A percentile compares a stretch with the other conserved stretches of the same genome.
phyloP scores from a whole-genome alignment of 2,329 filamentous ascomycete genomes.

The Ophiobolus disseminans region DNA sequence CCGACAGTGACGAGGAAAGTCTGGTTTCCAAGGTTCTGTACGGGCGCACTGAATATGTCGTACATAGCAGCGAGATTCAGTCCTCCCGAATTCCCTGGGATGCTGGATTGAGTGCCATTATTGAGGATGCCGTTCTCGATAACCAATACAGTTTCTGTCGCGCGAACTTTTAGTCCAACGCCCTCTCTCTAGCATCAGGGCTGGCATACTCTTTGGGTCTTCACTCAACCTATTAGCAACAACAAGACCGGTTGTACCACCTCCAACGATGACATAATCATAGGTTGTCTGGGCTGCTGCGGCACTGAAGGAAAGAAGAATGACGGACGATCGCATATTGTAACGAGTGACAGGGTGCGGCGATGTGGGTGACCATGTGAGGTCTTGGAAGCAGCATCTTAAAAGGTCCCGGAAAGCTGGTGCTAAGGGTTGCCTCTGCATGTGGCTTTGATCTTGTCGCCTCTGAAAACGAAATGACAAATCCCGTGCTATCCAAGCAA shows the following conservation, averaged over 20 bases:
- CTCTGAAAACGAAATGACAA: background rate
- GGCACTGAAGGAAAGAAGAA: constrained; percentile 2
- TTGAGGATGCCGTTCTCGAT: constrained; percentile 25
- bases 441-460: no score
- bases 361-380: no score
- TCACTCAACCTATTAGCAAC: constrained; percentile 30
- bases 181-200: background rate
- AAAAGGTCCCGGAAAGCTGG: background rate
- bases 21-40: constrained; percentile 25
- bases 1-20: constrained; percentile 20
- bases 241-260: constrained; percentile 25
- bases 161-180: background rate
- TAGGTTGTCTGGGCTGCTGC: constrained; percentile 11
- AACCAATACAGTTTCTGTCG: constrained; percentile 22
- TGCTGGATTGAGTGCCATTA: constrained; percentile 15
- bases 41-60: constrained; percentile 20
- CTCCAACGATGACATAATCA: constrained; percentile 37
- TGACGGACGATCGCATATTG: background rate
- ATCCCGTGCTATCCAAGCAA: background rate
- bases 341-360: no score
- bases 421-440: background rate
- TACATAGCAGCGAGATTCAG: constrained; percentile 20
- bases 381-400: background rate
- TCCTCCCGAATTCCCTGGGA: constrained; percentile 15
- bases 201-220: constrained; percentile 14